Percentiles rank a stretch among this genome's conserved stretches.
Conservation (phyloP, 2,329 filamentous ascomycete species). For the Colletotrichum shisoi region DNA sequence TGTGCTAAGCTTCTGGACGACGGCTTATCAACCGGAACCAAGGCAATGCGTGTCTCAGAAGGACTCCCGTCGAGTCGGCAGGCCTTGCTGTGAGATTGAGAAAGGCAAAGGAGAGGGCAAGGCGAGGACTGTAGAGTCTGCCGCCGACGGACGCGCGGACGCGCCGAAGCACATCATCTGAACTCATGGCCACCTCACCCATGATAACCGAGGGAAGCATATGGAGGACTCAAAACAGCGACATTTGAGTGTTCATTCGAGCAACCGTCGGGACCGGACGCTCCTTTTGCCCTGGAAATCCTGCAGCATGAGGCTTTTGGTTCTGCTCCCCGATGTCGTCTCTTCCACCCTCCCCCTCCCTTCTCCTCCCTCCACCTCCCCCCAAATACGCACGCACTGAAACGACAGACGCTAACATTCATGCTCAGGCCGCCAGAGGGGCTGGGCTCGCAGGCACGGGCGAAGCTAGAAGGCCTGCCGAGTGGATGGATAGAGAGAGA, state of each 20-base stretch:
- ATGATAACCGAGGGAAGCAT: conserved; percentile 24
- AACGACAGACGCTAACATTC: conserved; percentile 26
- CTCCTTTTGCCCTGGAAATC: neutral
- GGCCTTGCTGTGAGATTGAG: neutral
- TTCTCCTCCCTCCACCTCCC: neutral
- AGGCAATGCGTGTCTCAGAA: conserved; percentile 35
- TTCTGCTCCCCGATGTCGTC: conserved; percentile 15
- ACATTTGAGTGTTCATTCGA: conserved; percentile 15
- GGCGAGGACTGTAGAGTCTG: conserved; percentile 12
- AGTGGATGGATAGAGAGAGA: neutral
- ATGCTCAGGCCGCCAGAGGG: conserved; percentile 36
- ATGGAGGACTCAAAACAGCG: neutral
- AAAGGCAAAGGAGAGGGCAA: too few species aligned
- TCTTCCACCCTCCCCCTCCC: neutral
- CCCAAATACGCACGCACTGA: conserved; percentile 35
- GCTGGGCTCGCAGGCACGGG: conserved; percentile 14
- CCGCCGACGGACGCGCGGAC: conserved; percentile 6
- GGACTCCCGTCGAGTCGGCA: neutral
- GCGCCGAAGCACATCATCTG: conserved; percentile 28
- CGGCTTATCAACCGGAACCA: conserved; percentile 31
- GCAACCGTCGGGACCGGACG: neutral
- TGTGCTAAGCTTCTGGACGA: conserved; percentile 31
- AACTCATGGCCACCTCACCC: conserved; percentile 6
- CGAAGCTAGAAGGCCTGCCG: conserved; percentile 17
- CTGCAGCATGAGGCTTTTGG: neutral